Percentiles rank a stretch among this genome's conserved stretches.
phyloP scores from a whole-genome alignment of 2,329 filamentous ascomycete species.

The Gnomoniopsis sp. region DNA sequence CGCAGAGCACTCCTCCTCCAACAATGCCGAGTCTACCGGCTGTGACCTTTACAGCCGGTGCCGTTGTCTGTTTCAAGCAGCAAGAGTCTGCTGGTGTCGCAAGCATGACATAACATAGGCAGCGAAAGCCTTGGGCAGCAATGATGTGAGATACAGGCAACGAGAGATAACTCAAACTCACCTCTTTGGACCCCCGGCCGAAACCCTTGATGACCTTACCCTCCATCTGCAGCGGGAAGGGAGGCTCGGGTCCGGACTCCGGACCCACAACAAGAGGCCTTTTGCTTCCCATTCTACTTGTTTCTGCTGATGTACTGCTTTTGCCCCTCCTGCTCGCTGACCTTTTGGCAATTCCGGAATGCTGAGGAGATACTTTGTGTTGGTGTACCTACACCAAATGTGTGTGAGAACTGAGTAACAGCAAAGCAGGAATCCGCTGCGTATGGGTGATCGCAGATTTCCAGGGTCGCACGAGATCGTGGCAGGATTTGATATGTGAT shows the following conservation, averaged over 20 bases:
- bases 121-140: neutral
- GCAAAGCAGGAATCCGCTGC: neutral
- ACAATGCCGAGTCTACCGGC: neutral
- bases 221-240: constrained; percentile 79
- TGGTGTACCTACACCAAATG: neutral
- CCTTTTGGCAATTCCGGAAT: neutral
- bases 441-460: constrained; percentile 11
- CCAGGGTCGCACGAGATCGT: constrained; percentile 13
- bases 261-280: constrained; percentile 72
- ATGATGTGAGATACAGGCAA: neutral
- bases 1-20: neutral
- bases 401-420: neutral
- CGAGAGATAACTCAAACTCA: constrained; percentile 33
- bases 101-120: neutral
- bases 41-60: neutral
- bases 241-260: constrained; percentile 67
- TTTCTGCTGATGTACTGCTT: neutral
- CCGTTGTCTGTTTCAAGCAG: neutral
- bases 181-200: constrained; percentile 89
- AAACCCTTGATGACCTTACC: constrained; percentile 91
- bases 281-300: constrained; percentile 26
- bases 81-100: neutral
- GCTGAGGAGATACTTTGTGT: neutral
- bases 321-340: neutral
- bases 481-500: constrained; percentile 18